Conservation (phyloP, 352 stramenopile genomes). For the Globisporangium abappressorium region DNA sequence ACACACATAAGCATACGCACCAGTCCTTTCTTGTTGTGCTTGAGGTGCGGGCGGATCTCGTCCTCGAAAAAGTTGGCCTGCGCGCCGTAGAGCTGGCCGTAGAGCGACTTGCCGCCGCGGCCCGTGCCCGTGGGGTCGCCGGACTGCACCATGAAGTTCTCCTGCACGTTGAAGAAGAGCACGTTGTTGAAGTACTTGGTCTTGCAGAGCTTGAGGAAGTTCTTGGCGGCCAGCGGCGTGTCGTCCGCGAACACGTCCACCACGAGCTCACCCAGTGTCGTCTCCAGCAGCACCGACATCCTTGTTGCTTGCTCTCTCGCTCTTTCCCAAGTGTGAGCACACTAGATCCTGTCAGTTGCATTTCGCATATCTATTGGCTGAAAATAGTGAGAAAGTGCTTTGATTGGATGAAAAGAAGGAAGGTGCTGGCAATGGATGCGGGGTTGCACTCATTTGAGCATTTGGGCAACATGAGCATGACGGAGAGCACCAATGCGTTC, state of each 20-base stretch:
- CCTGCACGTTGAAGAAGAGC: constrained; percentile 96
- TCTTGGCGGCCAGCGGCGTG: constrained; percentile 79
- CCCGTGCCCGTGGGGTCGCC: constrained; percentile 92
- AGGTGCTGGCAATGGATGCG: neutral
- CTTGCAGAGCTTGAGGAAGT: constrained; percentile 97
- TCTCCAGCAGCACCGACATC: constrained; percentile 95
- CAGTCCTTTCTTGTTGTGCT: constrained; percentile 55
- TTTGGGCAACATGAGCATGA: neutral
- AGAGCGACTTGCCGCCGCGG: constrained; percentile 93
- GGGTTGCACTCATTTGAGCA: neutral
- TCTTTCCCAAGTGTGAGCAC: neutral
- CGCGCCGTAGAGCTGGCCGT: constrained; percentile 89
- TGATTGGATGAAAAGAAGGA: constrained; percentile 19
- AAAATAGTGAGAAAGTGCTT: neutral
- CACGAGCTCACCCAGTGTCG: constrained; percentile 87
- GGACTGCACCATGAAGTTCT: constrained; percentile 93
- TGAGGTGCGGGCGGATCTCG: constrained; percentile 52
- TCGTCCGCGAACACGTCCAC: constrained; percentile 90
- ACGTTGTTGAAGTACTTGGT: constrained; percentile 93
- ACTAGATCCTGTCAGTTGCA: neutral
- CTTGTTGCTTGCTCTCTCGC: neutral
- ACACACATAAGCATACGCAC: neutral
- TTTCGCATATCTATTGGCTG: neutral
- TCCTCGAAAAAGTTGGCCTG: constrained; percentile 79
- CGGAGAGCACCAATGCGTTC: constrained; percentile 38